These are phyloP conservation scores for Conticribra weissflogii DNA, from an alignment of 108 stramenopile species.

Conservation along the genomic window DNA sequence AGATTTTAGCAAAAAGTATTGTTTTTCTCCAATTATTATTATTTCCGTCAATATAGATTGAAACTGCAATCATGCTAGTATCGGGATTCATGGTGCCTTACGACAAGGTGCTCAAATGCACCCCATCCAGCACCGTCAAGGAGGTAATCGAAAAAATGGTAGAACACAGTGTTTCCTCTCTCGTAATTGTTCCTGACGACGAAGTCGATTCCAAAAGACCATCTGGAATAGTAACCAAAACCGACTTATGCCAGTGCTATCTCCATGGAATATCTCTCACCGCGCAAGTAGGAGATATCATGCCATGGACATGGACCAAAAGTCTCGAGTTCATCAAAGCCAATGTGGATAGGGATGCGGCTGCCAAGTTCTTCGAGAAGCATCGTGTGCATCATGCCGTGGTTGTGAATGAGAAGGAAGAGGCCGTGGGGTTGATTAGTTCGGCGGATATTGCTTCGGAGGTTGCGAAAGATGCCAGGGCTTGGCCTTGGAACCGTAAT, in stretches of 20 bases:
- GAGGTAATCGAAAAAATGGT: constrained; percentile 49
- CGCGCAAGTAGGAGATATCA: constrained; percentile 54
- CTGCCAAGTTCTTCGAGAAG: constrained; percentile 55
- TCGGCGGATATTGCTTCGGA: constrained; percentile 63
- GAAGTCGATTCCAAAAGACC: too few relatives aligned
- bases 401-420: constrained; percentile 48
- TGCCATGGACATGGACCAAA: constrained; percentile 41
- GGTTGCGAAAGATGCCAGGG: constrained; percentile 57
- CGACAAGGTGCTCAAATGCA: constrained; percentile 56
- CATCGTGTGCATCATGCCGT: constrained; percentile 60
- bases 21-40: too few relatives aligned
- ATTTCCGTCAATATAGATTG: too few relatives aligned
- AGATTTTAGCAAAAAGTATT: too few relatives aligned
- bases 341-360: constrained; percentile 44
- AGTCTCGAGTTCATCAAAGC: constrained; percentile 23
- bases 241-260: constrained; percentile 61
- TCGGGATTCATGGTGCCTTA: constrained; percentile 58
- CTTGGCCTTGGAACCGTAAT: constrained; percentile 61
- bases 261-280: constrained; percentile 25
- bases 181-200: constrained; percentile 50
- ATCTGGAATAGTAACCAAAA: constrained; percentile 62
- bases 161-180: constrained; percentile 42
- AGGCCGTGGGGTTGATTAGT: constrained; percentile 56
- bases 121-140: constrained; percentile 40
- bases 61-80: constrained; percentile 35